phyloP scores from a whole-genome alignment of 2,329 filamentous ascomycete species.

The Alternaria gansuensis region DNA sequence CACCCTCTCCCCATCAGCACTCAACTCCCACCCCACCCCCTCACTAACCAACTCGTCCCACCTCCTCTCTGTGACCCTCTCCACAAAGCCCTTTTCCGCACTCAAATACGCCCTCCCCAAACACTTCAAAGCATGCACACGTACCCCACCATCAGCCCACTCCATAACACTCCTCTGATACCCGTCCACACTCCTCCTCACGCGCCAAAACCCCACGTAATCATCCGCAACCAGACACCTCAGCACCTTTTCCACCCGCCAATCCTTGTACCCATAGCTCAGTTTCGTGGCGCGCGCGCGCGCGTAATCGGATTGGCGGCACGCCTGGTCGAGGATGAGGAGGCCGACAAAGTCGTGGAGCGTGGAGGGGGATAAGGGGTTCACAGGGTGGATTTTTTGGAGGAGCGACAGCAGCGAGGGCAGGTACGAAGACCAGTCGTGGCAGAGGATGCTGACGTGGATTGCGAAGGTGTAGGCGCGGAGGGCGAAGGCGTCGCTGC shows the following conservation, averaged over 20 bases:
- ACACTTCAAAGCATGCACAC: constrained; percentile 82
- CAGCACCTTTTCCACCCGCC: constrained; percentile 74
- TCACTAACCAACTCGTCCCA: constrained; percentile 78
- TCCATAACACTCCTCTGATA: constrained; percentile 82
- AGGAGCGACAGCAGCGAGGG: constrained; percentile 85
- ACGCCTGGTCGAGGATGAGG: constrained; percentile 86
- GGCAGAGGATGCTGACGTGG: constrained; percentile 79
- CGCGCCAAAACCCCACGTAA: constrained; percentile 78
- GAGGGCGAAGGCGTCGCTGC: constrained; percentile 82
- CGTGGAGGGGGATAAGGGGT: constrained; percentile 75
- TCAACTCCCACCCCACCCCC: constrained; percentile 83
- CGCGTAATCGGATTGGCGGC: constrained; percentile 77
- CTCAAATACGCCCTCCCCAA: constrained; percentile 82
- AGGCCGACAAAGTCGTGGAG: constrained; percentile 82
- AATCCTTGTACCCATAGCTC: constrained; percentile 69
- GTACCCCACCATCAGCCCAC: constrained; percentile 78
- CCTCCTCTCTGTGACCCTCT: constrained; percentile 70
- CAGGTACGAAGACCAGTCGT: constrained; percentile 87
- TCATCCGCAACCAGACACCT: constrained; percentile 79
- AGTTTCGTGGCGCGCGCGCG: constrained; percentile 75
- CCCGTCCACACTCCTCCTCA: constrained; percentile 77
- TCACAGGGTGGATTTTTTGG: constrained; percentile 71
- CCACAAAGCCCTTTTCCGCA: constrained; percentile 73
- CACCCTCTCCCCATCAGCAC: constrained; percentile 70
- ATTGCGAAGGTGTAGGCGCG: constrained; percentile 92